Evolutionary conservation across 2,329 filamentous ascomycete species (phyloP).

Genomic region (Aspergillus fijiensis): DNA sequence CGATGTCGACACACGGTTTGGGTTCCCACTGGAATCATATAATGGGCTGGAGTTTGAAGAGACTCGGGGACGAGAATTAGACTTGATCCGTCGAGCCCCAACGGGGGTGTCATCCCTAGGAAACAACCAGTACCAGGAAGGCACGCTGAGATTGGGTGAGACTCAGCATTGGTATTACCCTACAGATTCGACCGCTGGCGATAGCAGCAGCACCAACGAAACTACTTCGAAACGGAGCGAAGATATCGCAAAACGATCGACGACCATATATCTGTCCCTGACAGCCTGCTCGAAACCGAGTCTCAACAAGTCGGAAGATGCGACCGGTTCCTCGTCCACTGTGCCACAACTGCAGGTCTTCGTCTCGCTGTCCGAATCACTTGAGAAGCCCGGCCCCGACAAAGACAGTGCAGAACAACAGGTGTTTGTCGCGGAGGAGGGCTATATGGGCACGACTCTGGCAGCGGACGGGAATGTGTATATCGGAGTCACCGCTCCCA

Average conservation of each 20-base stretch:
- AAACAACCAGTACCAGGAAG: constrained; percentile 64
- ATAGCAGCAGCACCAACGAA: constrained; percentile 31
- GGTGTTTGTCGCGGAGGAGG: constrained; percentile 59
- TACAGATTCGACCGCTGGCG: constrained; percentile 53
- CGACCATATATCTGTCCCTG: constrained; percentile 73
- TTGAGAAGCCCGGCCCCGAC: constrained; percentile 66
- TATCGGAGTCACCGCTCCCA: constrained; percentile 71
- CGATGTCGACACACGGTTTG: constrained; percentile 27
- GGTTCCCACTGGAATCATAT: constrained; percentile 29
- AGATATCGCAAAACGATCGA: constrained; percentile 33
- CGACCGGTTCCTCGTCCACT: constrained; percentile 34
- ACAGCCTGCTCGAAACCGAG: constrained; percentile 81
- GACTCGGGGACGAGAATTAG: constrained; percentile 30
- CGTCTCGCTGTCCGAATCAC: constrained; percentile 65
- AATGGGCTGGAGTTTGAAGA: constrained; percentile 34
- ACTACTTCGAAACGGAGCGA: constrained; percentile 34
- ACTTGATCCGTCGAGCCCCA: constrained; percentile 58
- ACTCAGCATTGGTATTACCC: constrained; percentile 66
- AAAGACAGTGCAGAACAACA: constrained; percentile 43
- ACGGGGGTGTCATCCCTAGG: constrained; percentile 51
- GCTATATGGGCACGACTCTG: constrained; percentile 66
- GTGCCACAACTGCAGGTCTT: constrained; percentile 77
- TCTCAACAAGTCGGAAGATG: constrained; percentile 49
- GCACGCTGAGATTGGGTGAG: constrained; percentile 63
- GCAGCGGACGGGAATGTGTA: constrained; percentile 68